Evolutionary conservation across 176 grass and related monocot genomes (phyloP), one percentile per base, ranked within the genome.

Genomic region (Elymus sibiricus): DNA sequence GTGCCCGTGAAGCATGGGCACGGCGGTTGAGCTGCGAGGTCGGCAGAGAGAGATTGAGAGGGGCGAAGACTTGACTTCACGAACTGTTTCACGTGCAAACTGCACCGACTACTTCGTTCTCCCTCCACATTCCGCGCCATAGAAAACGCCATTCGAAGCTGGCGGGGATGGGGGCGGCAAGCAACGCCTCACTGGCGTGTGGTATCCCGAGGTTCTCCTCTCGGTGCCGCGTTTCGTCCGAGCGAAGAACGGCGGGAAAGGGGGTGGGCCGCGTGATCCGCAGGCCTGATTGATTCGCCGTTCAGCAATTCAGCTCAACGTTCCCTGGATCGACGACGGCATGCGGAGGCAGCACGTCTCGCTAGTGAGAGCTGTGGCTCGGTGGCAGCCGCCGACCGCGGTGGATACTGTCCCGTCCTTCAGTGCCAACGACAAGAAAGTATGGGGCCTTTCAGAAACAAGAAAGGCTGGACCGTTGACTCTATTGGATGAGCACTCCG

Each of bases 91-190:
- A 66, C 76, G 34, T 9, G 51, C 68, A 55, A 44, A 40, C 21
- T 22, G 56, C 89, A 76, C 81, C 81, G 85, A 84, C 85, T 55
- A 16, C 85, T 80, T 84, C 38, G 2, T 73, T 39, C 37, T 32
- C 11, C 26, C 78, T 75, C 77, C 83, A 79, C 73, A 8, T 43
- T 42, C 6, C 26, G 34, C 32, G 11, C 34, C 62, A 42, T 53
- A 56, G 64, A 53, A 40, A 79, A 79, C 44, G 56, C 19, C 19
- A 6, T 15, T 43, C 24, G 9, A 27, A 26, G 31, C 14, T 26
- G 26, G 7, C 12, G n/a, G 15, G 0, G 22, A 0, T 27, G 69
- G 1, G 16, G 47, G 40, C 60, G 7, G 56, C 27, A 62, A 63
- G 40, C 67, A 61, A 70, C 13, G 58, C 39, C 67, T 19, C 28